Evolutionary conservation across 345 rosid genomes (phyloP).

Genomic region (Lepidium aucheri): DNA sequence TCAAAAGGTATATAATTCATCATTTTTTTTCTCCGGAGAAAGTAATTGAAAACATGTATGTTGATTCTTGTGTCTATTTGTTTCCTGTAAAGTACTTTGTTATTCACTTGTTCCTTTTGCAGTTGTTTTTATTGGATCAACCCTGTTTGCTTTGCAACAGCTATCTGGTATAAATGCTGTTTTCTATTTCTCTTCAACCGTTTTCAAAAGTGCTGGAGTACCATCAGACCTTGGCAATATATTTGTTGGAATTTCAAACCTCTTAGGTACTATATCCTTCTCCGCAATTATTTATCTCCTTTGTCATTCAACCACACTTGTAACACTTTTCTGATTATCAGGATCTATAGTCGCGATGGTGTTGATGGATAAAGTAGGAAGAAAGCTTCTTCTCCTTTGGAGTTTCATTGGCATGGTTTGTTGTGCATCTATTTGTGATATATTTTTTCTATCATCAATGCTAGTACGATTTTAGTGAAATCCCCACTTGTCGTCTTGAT

Average conservation of each 20-base stretch:
- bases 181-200: conserved; percentile 97
- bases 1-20: conserved; percentile 58
- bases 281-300: not conserved
- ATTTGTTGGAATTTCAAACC: conserved; percentile 72
- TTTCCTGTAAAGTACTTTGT: conserved; percentile 40
- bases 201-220: conserved; percentile 90
- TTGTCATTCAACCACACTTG: not conserved
- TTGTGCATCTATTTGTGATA: not conserved
- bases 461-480: not conserved
- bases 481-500: not conserved
- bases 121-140: conserved; percentile 99
- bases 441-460: not conserved
- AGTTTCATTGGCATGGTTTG: conserved; percentile 79
- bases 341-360: conserved; percentile 84
- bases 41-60: not conserved
- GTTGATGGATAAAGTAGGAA: conserved; percentile 91
- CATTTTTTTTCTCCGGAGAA: not conserved
- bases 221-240: conserved; percentile 70
- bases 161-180: conserved; percentile 99
- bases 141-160: conserved; percentile 99
- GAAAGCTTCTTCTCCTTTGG: conserved; percentile 70
- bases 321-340: conserved; percentile 14
- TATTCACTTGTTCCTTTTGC: conserved; percentile 86
- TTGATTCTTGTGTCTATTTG: not conserved
- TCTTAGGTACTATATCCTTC: conserved; percentile 45